These are phyloP conservation scores for Annulohypoxylon bovei DNA, from an alignment of 495 filamentous ascomycete genomes.

Conservation along the genomic window DNA sequence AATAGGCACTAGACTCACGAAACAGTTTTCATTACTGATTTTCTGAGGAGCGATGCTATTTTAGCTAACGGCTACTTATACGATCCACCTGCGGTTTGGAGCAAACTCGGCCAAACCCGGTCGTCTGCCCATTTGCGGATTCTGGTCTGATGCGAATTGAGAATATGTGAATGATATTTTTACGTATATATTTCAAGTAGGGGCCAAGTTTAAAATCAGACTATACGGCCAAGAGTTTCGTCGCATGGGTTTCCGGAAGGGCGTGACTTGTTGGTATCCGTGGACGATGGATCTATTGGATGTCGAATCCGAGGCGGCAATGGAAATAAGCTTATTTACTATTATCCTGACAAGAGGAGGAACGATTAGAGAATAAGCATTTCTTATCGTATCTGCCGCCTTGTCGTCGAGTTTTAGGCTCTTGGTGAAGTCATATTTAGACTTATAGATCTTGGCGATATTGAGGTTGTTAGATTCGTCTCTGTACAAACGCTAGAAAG, in stretches of 20 bases:
- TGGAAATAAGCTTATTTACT: neutral
- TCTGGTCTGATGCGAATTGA: slow-evolving; percentile 16
- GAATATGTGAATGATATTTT: neutral
- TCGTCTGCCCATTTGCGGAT: slow-evolving; percentile 14
- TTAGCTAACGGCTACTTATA: slow-evolving; percentile 26
- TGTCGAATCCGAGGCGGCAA: neutral
- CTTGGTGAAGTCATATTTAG: slow-evolving; percentile 44
- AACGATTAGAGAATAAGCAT: slow-evolving; percentile 10
- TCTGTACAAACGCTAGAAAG: neutral
- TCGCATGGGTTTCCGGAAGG: neutral
- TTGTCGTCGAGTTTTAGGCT: slow-evolving; percentile 17
- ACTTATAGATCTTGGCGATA: slow-evolving; percentile 30
- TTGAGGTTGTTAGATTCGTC: slow-evolving; percentile 8
- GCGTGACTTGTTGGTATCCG: neutral
- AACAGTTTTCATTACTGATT: slow-evolving; percentile 23
- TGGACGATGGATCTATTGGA: neutral
- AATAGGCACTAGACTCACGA: slow-evolving; percentile 14
- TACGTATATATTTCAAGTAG: slow-evolving; percentile 5
- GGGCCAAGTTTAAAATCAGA: slow-evolving; percentile 2
- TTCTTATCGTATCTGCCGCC: slow-evolving; percentile 10
- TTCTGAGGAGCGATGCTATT: slow-evolving; percentile 19
- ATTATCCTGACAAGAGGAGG: neutral
- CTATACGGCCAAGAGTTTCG: slow-evolving; percentile 4
- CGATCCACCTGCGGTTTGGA: slow-evolving; percentile 34
- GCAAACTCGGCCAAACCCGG: slow-evolving; percentile 18